Evolutionary conservation across 208 protist species (phyloP), one percentile per base, ranked within the genome.

Genomic region (Pavlovales sp.): DNA sequence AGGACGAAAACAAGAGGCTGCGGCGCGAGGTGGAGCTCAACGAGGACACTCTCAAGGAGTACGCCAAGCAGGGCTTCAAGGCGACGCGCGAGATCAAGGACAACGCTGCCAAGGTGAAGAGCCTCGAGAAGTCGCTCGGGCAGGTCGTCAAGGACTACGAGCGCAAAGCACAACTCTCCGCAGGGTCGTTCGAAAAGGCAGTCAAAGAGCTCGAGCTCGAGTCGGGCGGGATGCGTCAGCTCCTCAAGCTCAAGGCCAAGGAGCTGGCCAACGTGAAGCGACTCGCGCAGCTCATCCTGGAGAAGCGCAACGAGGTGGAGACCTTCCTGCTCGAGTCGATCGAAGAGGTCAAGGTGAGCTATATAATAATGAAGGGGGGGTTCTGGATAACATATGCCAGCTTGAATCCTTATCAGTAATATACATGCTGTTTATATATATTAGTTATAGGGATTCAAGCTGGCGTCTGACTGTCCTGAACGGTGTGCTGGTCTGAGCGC

Each of bases 1-100:
- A 88, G 42, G 88, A 90, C 39, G 81, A 90, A 40, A 80, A 78
- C 42, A 39, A 67, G 39, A 8, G 71, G 75, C 81, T 90, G 66
- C 42, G 38, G 71, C 71, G 83, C 44, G 88, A 90, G 75, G 83
- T 88, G 36, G 44, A 67, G n/a, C 75, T 90, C 37, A 90, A 90
- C 83, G 79, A 90, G 71, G 14, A 88, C 2, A 14, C 28, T 10
- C 84, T 88, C 32, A 86, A 88, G 71, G 88, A 90, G 82, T 88
- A 90, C 75, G 66, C 83, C 36, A 88, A 88, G 71, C 88, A 90
- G 46, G 88, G 79, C 22, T 80, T 75, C 81, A 5, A 32, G 44
- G 40, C 79, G 67, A 81, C 80, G 34, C 77, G 87, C 26, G 82
- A 90, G 82, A 87, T 90, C 39, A 77, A 67, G 46, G 44, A 86